phyloP scores from a whole-genome alignment of 768 basidiomycete species.

The Boletus sp. region DNA sequence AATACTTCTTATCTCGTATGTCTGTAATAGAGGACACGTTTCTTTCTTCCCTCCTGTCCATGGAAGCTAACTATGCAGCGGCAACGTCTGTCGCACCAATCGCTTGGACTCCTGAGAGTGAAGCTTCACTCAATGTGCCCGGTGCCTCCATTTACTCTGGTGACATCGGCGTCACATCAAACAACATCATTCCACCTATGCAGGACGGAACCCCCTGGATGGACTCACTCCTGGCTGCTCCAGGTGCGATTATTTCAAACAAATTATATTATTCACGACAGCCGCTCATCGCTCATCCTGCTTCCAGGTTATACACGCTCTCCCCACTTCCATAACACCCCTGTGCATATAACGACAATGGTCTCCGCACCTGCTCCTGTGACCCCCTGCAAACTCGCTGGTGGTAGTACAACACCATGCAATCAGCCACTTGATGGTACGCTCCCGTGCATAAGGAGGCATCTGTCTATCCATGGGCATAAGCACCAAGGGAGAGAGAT shows the following conservation, averaged over 20 bases:
- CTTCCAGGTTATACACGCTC: neutral
- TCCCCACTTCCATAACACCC: neutral
- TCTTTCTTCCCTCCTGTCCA: neutral
- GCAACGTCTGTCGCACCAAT: neutral
- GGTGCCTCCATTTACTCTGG: neutral
- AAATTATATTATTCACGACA: neutral
- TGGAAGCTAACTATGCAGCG: neutral
- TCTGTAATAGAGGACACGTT: neutral
- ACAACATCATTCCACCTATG: neutral
- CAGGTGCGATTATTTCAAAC: neutral
- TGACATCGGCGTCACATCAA: neutral
- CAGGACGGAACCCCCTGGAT: neutral
- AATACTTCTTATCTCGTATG: neutral
- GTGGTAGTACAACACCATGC: neutral
- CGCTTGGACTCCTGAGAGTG: neutral
- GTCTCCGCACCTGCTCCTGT: neutral
- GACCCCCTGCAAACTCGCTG: neutral
- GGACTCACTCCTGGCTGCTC: neutral
- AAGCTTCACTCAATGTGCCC: neutral
- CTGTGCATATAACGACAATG: neutral
- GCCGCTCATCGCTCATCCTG: neutral
- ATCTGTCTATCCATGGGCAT: slow-evolving; percentile 5
- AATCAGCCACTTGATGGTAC: slow-evolving; percentile 1
- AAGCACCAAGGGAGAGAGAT: slow-evolving; percentile 1
- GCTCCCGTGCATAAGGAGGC: neutral